A percentile compares a stretch with the other conserved stretches of the same genome.
These are phyloP conservation scores for Sanghuangporus weigelae DNA, from an alignment of 1,284 basidiomycete genomes.

Conservation along the genomic window DNA sequence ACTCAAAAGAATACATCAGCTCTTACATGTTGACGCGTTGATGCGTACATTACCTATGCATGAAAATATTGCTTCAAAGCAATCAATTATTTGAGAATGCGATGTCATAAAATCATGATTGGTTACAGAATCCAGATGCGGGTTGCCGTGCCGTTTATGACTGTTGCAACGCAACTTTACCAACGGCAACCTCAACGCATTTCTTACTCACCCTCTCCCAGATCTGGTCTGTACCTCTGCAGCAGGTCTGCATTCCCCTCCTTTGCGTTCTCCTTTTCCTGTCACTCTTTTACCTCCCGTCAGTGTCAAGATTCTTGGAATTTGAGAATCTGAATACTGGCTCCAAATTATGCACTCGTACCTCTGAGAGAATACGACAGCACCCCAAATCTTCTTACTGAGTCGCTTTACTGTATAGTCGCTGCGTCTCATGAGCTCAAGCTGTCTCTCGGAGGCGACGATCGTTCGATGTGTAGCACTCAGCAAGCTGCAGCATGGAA, in stretches of 20 bases:
- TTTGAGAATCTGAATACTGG: not conserved
- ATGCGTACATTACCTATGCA: not conserved
- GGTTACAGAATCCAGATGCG: not conserved
- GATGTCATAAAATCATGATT: not conserved
- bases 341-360: constrained; percentile 5
- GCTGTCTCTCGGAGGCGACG: constrained; percentile 64
- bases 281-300: not conserved
- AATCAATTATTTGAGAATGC: not conserved
- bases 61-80: not conserved
- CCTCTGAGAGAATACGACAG: not conserved
- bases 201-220: constrained; percentile 3
- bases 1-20: too few species aligned
- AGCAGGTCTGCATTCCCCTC: constrained; percentile 18
- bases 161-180: constrained; percentile 2
- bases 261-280: constrained; percentile 3
- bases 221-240: constrained; percentile 18
- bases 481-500: constrained; percentile 38
- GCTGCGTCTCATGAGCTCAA: constrained; percentile 33
- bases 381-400: not conserved
- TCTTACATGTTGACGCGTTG: too few species aligned
- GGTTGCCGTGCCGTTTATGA: constrained; percentile 9
- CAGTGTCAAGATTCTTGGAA: not conserved
- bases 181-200: not conserved
- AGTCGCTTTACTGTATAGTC: constrained; percentile 1
- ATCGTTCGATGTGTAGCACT: constrained; percentile 66